These are phyloP conservation scores for Vitis rupestris DNA, from an alignment of 164 flowering plant genomes.

Conservation along the genomic window DNA sequence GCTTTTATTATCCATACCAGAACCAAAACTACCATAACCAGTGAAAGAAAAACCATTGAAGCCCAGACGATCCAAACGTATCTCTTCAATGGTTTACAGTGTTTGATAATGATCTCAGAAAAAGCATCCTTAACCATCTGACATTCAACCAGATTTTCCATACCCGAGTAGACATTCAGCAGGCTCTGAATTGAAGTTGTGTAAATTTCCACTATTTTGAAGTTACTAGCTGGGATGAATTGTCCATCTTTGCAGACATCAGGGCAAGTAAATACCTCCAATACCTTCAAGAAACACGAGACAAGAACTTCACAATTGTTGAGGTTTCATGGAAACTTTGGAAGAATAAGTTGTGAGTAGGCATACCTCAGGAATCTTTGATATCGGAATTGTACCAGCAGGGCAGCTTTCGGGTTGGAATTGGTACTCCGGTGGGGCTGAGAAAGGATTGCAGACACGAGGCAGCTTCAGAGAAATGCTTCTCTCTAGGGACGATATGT, in stretches of 20 bases:
- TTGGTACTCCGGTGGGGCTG: slow-evolving; percentile 61
- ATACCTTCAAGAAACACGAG: slow-evolving; percentile 32
- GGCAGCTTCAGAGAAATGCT: slow-evolving; percentile 20
- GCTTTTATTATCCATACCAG: slow-evolving; percentile 42
- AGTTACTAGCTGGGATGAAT: slow-evolving; percentile 29
- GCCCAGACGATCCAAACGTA: slow-evolving; percentile 56
- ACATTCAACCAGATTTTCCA: slow-evolving; percentile 73
- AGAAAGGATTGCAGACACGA: slow-evolving; percentile 80
- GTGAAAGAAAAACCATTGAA: slow-evolving; percentile 41
- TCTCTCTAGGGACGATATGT: slow-evolving; percentile 39
- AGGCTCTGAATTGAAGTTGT: slow-evolving; percentile 61
- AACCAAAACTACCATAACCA: slow-evolving; percentile 53
- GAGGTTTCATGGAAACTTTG: too few species aligned
- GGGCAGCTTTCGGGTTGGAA: slow-evolving; percentile 68
- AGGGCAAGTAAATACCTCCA: slow-evolving; percentile 50
- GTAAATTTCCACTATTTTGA: slow-evolving; percentile 44
- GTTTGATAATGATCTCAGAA: slow-evolving; percentile 48
- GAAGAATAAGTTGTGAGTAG: too few species aligned
- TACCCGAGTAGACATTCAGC: slow-evolving; percentile 60
- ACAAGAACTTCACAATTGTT: too few species aligned
- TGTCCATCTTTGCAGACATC: slow-evolving; percentile 44
- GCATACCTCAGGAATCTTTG: slow-evolving; percentile 74
- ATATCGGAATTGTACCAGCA: slow-evolving; percentile 46
- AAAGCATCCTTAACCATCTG: slow-evolving; percentile 64
- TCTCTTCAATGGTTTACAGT: slow-evolving; percentile 74